Percentiles rank a stretch among this genome's conserved stretches.
Conservation (phyloP, 2,329 filamentous ascomycete species). For the Neofusicoccum sp. region DNA sequence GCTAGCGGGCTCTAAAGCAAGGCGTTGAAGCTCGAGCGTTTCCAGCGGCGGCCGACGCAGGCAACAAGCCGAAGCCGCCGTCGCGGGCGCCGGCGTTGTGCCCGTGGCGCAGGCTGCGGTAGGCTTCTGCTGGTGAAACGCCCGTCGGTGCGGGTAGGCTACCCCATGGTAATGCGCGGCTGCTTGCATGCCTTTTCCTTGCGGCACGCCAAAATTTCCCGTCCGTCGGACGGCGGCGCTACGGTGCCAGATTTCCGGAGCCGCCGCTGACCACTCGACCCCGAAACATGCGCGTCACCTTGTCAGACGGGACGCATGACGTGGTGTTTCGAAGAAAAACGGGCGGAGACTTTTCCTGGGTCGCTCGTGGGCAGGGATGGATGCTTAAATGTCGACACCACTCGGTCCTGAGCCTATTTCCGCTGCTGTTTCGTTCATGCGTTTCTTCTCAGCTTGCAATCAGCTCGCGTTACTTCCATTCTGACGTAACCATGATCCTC, state of each 20-base stretch:
- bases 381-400: background rate
- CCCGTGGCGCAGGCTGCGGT: background rate
- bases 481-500: slow-evolving; percentile 1
- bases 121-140: slow-evolving; percentile 5
- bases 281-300: slow-evolving; percentile 5
- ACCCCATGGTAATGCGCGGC: background rate
- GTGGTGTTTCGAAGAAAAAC: background rate
- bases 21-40: background rate
- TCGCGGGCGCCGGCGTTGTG: background rate
- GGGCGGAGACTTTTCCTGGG: background rate
- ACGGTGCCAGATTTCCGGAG: slow-evolving; percentile 5
- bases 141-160: background rate
- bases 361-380: background rate
- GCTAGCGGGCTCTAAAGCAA: slow-evolving; percentile 6
- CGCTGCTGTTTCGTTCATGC: background rate
- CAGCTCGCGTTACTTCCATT: background rate
- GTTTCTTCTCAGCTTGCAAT: background rate
- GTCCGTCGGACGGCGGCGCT: background rate
- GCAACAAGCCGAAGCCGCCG: background rate
- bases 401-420: slow-evolving; percentile 6
- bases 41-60: background rate
- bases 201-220: background rate
- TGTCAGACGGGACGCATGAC: background rate
- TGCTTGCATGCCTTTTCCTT: background rate
- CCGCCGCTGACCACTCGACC: background rate